phyloP scores from a whole-genome alignment of 495 filamentous ascomycete species.

The Niebla homalea region DNA sequence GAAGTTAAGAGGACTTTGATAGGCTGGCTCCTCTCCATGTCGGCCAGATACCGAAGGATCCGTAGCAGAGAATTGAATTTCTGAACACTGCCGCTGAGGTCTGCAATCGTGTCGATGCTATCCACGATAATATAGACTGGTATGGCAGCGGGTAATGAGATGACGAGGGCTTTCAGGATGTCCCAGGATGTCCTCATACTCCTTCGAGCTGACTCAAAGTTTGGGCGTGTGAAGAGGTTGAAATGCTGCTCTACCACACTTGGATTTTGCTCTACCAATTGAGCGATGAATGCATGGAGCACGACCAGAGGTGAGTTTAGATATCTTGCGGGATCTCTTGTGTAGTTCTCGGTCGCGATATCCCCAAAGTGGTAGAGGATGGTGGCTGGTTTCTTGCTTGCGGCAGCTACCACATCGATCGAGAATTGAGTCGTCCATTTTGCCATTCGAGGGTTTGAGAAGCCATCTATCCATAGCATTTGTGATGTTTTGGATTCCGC shows the following conservation, averaged over 20 bases:
- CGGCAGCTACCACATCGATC: not conserved
- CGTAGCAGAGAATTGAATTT: no score
- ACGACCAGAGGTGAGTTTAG: not conserved
- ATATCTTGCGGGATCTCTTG: not conserved
- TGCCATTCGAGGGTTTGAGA: not conserved
- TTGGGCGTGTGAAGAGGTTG: no score
- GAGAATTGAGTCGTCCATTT: conserved; percentile 4
- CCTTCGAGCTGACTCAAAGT: no score
- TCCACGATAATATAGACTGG: no score
- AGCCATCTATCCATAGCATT: conserved; percentile 1
- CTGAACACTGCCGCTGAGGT: no score
- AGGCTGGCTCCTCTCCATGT: no score
- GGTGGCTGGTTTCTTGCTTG: not conserved
- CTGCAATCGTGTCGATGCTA: no score
- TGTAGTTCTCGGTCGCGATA: not conserved
- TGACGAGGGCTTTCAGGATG: no score
- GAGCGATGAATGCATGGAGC: not conserved
- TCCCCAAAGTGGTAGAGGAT: not conserved
- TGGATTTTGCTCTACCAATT: not conserved
- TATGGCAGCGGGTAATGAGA: no score
- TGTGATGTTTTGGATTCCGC: not conserved
- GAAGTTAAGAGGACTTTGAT: no score
- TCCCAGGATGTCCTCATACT: no score
- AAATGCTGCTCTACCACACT: not conserved
- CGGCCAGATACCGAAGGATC: no score